Evolutionary conservation across 345 rosid species (phyloP).

Genomic region (Populus euphratica): DNA sequence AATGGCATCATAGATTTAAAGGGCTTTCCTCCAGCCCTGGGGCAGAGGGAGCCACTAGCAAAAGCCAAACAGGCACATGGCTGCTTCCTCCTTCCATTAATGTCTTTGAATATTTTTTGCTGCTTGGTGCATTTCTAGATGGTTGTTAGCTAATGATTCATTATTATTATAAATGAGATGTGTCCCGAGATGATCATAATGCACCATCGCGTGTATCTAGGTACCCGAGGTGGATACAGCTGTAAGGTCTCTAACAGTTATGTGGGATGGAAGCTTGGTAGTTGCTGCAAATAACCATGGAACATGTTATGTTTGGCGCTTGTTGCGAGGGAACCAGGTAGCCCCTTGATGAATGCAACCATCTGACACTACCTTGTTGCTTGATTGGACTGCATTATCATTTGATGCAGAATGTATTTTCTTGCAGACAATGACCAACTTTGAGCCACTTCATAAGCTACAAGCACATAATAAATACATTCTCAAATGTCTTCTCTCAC

Average conservation of each 20-base stretch:
- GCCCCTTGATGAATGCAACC: not conserved
- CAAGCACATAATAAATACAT: conserved; percentile 85
- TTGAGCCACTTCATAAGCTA: conserved; percentile 93
- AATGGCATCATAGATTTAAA: not conserved
- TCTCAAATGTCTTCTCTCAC: conserved; percentile 92
- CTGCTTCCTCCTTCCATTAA: not conserved
- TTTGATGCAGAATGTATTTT: not conserved
- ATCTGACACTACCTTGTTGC: conserved; percentile 1
- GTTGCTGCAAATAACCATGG: conserved; percentile 94
- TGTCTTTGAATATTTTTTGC: not conserved
- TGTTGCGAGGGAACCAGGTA: conserved; percentile 77
- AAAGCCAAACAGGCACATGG: not conserved
- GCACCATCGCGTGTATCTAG: conserved; percentile 29
- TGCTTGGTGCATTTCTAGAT: not conserved
- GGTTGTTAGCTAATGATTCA: not conserved
- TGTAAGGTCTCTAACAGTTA: conserved; percentile 80
- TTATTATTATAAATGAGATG: not conserved
- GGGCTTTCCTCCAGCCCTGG: not conserved
- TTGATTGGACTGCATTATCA: not conserved
- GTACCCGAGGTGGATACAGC: conserved; percentile 93
- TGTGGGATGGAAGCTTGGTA: conserved; percentile 97
- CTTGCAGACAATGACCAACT: conserved; percentile 82
- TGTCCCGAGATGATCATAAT: not conserved
- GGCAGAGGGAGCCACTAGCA: not conserved
- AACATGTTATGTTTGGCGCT: conserved; percentile 94